phyloP scores from a whole-genome alignment of 805 yeast genomes.

The Brettanomyces nanus region DNA sequence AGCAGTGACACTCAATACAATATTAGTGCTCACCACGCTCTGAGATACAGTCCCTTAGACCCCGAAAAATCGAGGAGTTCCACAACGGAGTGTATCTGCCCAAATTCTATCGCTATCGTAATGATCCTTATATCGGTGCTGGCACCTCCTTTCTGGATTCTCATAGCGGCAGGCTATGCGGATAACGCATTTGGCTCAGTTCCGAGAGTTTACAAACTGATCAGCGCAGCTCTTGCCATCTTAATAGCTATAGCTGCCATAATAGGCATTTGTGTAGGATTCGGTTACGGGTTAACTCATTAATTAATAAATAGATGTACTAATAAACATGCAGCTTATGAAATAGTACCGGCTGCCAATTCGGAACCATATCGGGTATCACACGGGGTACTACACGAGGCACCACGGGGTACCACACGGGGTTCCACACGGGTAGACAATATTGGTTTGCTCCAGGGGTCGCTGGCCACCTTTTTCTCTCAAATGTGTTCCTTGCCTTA shows the following conservation, averaged over 20 bases:
- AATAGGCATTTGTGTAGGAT: constrained; percentile 20
- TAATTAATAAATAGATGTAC: neutral
- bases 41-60: no score
- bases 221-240: constrained; percentile 15
- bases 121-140: constrained; percentile 16
- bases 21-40: no score
- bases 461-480: no score
- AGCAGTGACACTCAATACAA: no score
- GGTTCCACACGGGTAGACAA: no score
- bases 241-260: constrained; percentile 12
- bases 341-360: no score
- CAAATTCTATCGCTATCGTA: constrained; percentile 11
- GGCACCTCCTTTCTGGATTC: constrained; percentile 24
- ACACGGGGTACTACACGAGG: no score
- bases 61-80: neutral
- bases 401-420: no score
- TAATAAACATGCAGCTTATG: no score
- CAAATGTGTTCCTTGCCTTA: no score
- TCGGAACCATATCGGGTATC: no score
- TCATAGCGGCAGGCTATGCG: constrained; percentile 20
- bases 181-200: constrained; percentile 20
- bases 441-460: no score
- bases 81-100: constrained; percentile 6
- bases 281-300: constrained; percentile 19
- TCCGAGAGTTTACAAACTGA: constrained; percentile 15